Base-by-base conservation (phyloP, 1,284 basidiomycete species). In the Marasmius fiardii region DNA sequence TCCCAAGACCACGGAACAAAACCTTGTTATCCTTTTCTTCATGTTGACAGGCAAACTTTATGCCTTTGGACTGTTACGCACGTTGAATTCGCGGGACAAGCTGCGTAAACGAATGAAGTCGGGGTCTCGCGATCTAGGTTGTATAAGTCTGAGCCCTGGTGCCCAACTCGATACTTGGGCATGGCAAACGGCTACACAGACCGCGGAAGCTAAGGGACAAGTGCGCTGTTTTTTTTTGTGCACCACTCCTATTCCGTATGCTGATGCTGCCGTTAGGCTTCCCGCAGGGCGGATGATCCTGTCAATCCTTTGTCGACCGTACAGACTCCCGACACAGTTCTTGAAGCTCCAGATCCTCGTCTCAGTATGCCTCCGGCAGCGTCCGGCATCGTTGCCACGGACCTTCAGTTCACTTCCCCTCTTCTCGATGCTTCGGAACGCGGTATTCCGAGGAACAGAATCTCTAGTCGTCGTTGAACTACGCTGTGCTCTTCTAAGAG, bases 1-100 rank as follows among this genome's bases (percentile, higher is more conserved):
- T 43, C 23, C 34, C 41, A 20, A 43, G 47, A 24, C 55, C 23
- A 44, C 53, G 35, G n/a, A 68, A 47, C 68, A 74, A 49, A 73
- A 79, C 57, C 70, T 80, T 16, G 73, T 78, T 48, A 61, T 80
- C 3, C 73, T 80, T 60, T 80, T 82, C 61, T 68, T 76, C 35
- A 62, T 81, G 18, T 64, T 79, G 53, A 77, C 77, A 1, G 79
- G 77, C 43, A 82, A 82, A 61, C 69, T 81, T 55, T 81, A 80
- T 58, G 69, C 71, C 7, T 70, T 79, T 48, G 77, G 77, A 10
- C 70, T 80, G 58, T 63, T 81, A 43, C 74, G 75, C 24, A 76
- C 75, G 1, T 63, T 80, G 21, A 80, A 80, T 64, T 72, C 74
- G 34, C 69, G 79, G 28, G 63, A 63, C 21, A 66, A 68, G 39